Conservation (phyloP, 768 basidiomycete genomes). For the Pulveroboletus ravenelii region DNA sequence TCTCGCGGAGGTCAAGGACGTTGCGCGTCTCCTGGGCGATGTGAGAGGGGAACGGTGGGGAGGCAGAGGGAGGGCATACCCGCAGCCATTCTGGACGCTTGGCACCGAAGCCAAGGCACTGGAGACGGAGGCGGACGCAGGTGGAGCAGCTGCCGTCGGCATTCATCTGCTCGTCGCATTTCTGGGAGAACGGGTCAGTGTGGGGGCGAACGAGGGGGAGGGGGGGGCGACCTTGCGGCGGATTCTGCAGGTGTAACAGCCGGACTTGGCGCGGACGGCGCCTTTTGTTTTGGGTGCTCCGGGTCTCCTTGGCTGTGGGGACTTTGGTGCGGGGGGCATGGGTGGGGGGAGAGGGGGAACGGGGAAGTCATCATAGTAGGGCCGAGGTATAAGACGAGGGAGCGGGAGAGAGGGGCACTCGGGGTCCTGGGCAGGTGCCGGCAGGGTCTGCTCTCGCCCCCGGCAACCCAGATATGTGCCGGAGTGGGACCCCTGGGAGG, state of each 20-base stretch:
- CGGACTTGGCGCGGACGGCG: slow-evolving; percentile 79
- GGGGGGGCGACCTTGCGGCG: slow-evolving; percentile 78
- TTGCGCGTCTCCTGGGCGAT: slow-evolving; percentile 58
- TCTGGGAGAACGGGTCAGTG: slow-evolving; percentile 43
- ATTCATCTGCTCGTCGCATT: slow-evolving; percentile 77
- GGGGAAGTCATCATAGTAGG: slow-evolving; percentile 19
- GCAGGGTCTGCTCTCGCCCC: neutral
- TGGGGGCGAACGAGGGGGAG: slow-evolving; percentile 3
- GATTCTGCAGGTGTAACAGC: slow-evolving; percentile 86
- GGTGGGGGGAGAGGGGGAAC: slow-evolving; percentile 5
- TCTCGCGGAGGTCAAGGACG: slow-evolving; percentile 65
- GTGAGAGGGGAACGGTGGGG: slow-evolving; percentile 5
- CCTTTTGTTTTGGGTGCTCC: slow-evolving; percentile 73
- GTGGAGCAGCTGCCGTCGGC: slow-evolving; percentile 63
- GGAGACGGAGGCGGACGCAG: slow-evolving; percentile 73
- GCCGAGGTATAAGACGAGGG: slow-evolving; percentile 25
- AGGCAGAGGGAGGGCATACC: slow-evolving; percentile 36
- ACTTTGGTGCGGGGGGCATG: slow-evolving; percentile 40
- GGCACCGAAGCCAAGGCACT: slow-evolving; percentile 81
- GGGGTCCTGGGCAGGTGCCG: slow-evolving; percentile 21
- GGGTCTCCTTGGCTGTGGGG: slow-evolving; percentile 36
- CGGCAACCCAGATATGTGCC: slow-evolving; percentile 7
- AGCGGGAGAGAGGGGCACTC: slow-evolving; percentile 1
- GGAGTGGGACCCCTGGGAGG: slow-evolving; percentile 5
- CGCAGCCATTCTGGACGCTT: slow-evolving; percentile 84